A percentile compares a stretch with the other conserved stretches of the same genome.
These are phyloP conservation scores for Clitopilus passeckerianus DNA, from an alignment of 768 basidiomycete genomes.

Conservation along the genomic window DNA sequence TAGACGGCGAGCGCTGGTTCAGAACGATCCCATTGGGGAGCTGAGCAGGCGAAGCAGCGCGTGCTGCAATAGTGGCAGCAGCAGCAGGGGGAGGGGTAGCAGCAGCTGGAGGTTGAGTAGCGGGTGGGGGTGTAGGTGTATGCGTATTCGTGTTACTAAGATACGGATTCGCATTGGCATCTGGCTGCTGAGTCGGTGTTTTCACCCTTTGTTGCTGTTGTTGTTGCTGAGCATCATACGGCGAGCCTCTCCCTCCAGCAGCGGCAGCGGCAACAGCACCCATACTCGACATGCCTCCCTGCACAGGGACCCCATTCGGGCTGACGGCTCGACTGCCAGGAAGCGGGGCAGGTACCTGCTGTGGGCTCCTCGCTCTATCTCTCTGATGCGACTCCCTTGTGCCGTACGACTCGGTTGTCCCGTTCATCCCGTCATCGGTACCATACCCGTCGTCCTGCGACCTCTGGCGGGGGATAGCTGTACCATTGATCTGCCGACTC, in stretches of 20 bases:
- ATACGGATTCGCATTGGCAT: conserved; percentile 10
- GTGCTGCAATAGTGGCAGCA: neutral
- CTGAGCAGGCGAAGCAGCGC: conserved; percentile 2
- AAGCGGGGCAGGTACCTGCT: conserved; percentile 31
- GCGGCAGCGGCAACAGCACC: neutral
- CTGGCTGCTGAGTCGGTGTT: conserved; percentile 65
- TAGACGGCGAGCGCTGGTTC: conserved; percentile 44
- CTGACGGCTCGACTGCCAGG: conserved; percentile 59
- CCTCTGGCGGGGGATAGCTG: conserved; percentile 42
- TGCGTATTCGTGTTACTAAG: neutral
- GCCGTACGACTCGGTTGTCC: conserved; percentile 37
- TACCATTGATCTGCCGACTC: conserved; percentile 40
- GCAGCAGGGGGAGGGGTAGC: neutral
- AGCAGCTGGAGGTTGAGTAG: conserved; percentile 30
- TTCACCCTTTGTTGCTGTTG: conserved; percentile 76
- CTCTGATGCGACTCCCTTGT: conserved; percentile 30
- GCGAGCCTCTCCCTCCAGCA: neutral
- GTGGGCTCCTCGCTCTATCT: conserved; percentile 55
- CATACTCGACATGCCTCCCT: neutral
- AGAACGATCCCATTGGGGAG: conserved; percentile 35
- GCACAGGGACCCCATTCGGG: conserved; percentile 29
- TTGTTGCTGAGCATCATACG: conserved; percentile 23
- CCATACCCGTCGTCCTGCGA: conserved; percentile 36
- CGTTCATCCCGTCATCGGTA: conserved; percentile 55
- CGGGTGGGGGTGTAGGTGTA: conserved; percentile 19